Evolutionary conservation across 306 rosid genomes (phyloP).

Genomic region (Malus orientalis): DNA sequence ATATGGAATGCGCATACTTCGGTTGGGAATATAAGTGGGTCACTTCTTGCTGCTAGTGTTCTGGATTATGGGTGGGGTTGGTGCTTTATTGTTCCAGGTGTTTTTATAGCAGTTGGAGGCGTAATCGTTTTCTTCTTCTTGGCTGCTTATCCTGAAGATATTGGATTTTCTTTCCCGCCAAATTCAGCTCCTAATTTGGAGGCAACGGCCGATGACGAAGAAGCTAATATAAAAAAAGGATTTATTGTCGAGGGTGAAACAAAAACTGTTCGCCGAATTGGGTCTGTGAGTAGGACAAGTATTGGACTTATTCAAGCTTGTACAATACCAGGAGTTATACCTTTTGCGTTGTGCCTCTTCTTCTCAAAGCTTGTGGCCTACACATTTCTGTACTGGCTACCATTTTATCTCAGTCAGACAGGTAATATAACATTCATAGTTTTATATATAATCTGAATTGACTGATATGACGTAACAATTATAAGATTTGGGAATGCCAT

Average conservation of each 20-base stretch:
- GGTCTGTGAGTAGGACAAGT: constrained; percentile 32
- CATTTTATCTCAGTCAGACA: constrained; percentile 73
- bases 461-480: background rate
- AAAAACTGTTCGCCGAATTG: background rate
- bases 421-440: constrained; percentile 29
- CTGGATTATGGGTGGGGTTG: constrained; percentile 88
- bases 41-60: constrained; percentile 71
- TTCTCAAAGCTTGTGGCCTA: constrained; percentile 88
- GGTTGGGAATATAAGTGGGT: constrained; percentile 67
- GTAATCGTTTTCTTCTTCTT: constrained; percentile 48
- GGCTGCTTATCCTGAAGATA: constrained; percentile 68
- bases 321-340: constrained; percentile 69
- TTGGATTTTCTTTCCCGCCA: constrained; percentile 27
- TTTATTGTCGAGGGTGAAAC: background rate
- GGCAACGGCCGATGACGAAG: constrained; percentile 26
- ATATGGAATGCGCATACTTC: constrained; percentile 86
- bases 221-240: constrained; percentile 22
- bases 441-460: background rate
- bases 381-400: constrained; percentile 75
- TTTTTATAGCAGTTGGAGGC: constrained; percentile 47
- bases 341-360: constrained; percentile 75
- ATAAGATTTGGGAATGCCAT: background rate
- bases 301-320: constrained; percentile 67
- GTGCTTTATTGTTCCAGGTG: constrained; percentile 59
- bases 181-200: constrained; percentile 21